A percentile compares a stretch with the other conserved stretches of the same genome.
Evolutionary conservation across 345 rosid genomes (phyloP).

Genomic region (Durio zibethinus): DNA sequence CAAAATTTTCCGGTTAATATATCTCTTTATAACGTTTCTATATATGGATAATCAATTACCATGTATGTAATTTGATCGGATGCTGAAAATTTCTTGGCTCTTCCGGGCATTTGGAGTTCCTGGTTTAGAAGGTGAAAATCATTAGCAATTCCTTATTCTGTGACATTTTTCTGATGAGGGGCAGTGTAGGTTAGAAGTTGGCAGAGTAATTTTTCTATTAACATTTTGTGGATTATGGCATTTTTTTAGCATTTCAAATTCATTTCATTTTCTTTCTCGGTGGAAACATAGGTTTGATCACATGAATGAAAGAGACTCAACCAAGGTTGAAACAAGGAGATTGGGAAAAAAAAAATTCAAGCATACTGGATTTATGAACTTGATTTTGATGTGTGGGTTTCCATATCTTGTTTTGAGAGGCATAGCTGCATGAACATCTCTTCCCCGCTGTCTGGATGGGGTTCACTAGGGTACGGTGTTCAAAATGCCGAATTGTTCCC

Average conservation of each 20-base stretch:
- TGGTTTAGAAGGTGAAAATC: constrained; percentile 5
- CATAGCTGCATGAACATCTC: background rate
- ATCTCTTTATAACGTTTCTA: background rate
- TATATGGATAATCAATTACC: background rate
- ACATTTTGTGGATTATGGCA: background rate
- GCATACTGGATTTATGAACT: background rate
- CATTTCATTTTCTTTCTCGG: background rate
- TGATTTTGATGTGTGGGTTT: background rate
- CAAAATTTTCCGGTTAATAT: background rate
- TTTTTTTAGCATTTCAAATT: background rate
- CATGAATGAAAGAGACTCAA: background rate
- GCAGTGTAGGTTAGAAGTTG: background rate
- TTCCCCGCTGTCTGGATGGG: background rate
- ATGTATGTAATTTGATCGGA: background rate
- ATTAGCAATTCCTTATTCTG: background rate
- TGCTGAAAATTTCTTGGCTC: background rate
- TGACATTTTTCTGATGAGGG: background rate
- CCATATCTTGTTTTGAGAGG: background rate
- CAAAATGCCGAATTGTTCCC: background rate
- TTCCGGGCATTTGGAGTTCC: background rate
- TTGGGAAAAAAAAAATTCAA: background rate
- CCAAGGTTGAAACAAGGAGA: background rate
- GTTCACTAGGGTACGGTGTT: background rate
- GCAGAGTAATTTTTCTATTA: background rate
- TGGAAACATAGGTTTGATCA: background rate